These are phyloP conservation scores for Niebla homalea DNA, from an alignment of 495 filamentous ascomycete species.

Conservation along the genomic window DNA sequence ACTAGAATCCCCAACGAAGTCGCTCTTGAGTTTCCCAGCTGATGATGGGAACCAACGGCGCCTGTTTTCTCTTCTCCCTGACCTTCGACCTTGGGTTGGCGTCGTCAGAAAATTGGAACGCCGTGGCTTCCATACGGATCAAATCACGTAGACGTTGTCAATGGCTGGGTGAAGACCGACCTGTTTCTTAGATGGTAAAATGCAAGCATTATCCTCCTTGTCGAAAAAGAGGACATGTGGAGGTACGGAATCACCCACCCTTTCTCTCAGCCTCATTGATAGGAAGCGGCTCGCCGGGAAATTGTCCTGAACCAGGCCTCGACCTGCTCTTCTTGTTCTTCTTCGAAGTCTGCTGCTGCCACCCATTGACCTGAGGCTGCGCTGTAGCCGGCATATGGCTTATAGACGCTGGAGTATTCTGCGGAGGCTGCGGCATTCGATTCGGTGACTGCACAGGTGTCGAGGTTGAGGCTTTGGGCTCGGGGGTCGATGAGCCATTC, in stretches of 20 bases:
- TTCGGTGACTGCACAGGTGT: not conserved
- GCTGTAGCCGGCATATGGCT: not conserved
- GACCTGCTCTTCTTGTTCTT: slow-evolving; percentile 30
- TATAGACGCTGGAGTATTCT: not conserved
- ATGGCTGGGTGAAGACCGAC: too few relatives aligned
- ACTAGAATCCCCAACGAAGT: too few relatives aligned
- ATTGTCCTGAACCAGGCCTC: slow-evolving; percentile 21
- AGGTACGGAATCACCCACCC: slow-evolving; percentile 30
- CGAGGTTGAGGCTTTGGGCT: slow-evolving; percentile 20
- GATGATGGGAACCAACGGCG: too few relatives aligned
- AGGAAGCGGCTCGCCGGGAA: slow-evolving; percentile 31
- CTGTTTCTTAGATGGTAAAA: too few relatives aligned
- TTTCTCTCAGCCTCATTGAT: slow-evolving; percentile 37
- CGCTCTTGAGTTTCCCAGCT: too few relatives aligned
- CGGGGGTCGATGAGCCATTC: slow-evolving; percentile 21
- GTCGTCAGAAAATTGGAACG: too few relatives aligned
- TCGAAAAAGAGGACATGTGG: too few relatives aligned
- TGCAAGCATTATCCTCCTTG: too few relatives aligned
- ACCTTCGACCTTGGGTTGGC: too few relatives aligned
- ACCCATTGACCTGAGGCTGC: slow-evolving; percentile 20
- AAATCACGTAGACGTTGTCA: too few relatives aligned
- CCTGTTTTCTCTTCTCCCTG: too few relatives aligned
- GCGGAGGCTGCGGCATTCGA: not conserved
- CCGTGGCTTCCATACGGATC: too few relatives aligned
- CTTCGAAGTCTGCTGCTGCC: slow-evolving; percentile 37